These are phyloP conservation scores for Tetrahymena elliotti DNA, from an alignment of 73 alveolate genomes.

Conservation along the genomic window DNA sequence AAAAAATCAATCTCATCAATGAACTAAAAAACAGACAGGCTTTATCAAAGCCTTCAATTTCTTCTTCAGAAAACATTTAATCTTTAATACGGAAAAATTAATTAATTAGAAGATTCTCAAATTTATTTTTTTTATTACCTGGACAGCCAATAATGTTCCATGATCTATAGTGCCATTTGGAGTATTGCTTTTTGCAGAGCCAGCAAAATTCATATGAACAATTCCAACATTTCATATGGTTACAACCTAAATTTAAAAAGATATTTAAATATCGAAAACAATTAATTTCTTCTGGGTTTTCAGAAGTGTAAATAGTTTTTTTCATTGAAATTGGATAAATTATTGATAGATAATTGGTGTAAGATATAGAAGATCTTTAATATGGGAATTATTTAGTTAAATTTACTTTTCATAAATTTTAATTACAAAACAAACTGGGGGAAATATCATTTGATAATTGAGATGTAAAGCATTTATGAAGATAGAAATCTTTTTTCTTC, in stretches of 20 bases:
- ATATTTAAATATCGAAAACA: neutral
- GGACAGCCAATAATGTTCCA: conserved; percentile 67
- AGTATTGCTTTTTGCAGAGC: conserved; percentile 66
- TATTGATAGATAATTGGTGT: neutral
- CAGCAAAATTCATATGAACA: conserved; percentile 88
- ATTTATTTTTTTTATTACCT: neutral
- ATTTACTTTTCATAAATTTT: neutral
- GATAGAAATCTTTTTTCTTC: too few species aligned
- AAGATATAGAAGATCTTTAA: neutral
- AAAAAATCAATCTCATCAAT: neutral
- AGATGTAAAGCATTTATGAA: too few species aligned
- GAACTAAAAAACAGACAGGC: neutral
- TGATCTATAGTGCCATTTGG: conserved; percentile 45
- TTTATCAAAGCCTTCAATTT: neutral
- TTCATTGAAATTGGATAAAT: neutral
- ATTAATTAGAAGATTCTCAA: too few species aligned
- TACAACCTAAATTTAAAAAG: conserved; percentile 62
- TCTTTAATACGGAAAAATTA: neutral
- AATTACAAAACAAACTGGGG: neutral
- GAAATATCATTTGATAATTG: neutral
- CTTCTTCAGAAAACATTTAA: neutral
- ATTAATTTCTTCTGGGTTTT: neutral
- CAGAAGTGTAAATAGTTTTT: neutral
- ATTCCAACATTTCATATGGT: conserved; percentile 85
- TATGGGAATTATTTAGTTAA: neutral